Percentiles rank a stretch among this genome's conserved stretches.
Evolutionary conservation across 345 rosid genomes (phyloP).

Genomic region (Citrus medica): DNA sequence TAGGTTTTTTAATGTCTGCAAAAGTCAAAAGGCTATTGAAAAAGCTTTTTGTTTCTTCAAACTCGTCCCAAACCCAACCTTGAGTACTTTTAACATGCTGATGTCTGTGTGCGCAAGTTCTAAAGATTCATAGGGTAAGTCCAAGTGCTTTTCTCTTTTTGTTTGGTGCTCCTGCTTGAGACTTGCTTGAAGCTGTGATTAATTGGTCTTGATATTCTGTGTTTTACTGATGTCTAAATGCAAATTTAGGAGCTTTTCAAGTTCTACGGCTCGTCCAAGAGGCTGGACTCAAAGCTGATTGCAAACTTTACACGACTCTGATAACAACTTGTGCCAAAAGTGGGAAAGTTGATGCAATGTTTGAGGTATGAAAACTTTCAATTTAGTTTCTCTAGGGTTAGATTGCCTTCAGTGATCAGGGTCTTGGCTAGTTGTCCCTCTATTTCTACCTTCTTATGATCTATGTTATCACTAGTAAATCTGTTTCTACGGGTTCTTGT

Average conservation of each 20-base stretch:
- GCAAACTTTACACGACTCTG: slow-evolving; percentile 89
- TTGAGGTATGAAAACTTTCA: slow-evolving; percentile 56
- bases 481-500: background rate
- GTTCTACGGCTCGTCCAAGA: slow-evolving; percentile 66
- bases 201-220: background rate
- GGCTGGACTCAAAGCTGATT: slow-evolving; percentile 68
- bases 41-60: slow-evolving; percentile 87
- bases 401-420: background rate
- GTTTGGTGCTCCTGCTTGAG: background rate
- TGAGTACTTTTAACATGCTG: slow-evolving; percentile 96
- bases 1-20: slow-evolving; percentile 75
- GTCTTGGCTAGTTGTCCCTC: background rate
- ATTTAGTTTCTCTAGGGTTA: slow-evolving; percentile 11
- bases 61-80: slow-evolving; percentile 73
- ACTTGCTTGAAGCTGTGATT: background rate
- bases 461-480: background rate
- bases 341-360: slow-evolving; percentile 95
- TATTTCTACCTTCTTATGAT: background rate
- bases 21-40: slow-evolving; percentile 56
- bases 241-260: slow-evolving; percentile 62
- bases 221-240: slow-evolving; percentile 20
- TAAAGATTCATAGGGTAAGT: slow-evolving; percentile 71
- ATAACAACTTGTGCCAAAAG: slow-evolving; percentile 93
- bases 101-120: slow-evolving; percentile 84
- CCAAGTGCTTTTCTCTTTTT: background rate